phyloP scores from a whole-genome alignment of 768 basidiomycete species.

The Leccinum longicurvipes region DNA sequence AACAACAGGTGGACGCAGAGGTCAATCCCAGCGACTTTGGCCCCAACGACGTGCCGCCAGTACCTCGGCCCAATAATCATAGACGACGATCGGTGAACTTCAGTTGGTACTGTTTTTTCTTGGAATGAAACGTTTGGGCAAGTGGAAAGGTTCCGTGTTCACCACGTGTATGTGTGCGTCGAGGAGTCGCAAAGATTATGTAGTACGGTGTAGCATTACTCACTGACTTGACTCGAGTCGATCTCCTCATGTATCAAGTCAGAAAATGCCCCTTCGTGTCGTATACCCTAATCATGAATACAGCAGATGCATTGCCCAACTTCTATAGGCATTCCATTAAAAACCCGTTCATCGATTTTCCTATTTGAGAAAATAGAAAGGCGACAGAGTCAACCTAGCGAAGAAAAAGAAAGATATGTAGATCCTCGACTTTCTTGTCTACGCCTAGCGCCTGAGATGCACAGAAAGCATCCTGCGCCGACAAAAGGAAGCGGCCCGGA shows the following conservation, averaged over 20 bases:
- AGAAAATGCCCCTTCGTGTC: no score
- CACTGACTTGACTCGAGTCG: no score
- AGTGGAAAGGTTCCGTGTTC: neutral
- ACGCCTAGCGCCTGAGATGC: conserved; percentile 5
- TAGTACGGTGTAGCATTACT: no score
- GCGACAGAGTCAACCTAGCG: neutral
- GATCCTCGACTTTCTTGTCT: conserved; percentile 3
- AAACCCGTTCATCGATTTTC: no score
- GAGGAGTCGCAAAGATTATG: no score
- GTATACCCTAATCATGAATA: no score
- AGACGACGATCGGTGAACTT: conserved; percentile 25
- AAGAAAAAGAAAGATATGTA: conserved; percentile 5
- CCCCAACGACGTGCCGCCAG: conserved; percentile 11
- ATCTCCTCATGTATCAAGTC: no score
- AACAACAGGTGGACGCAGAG: neutral
- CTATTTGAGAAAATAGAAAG: neutral
- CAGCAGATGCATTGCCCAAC: no score
- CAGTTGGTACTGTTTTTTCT: neutral
- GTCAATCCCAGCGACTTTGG: conserved; percentile 10
- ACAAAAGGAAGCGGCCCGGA: conserved; percentile 6
- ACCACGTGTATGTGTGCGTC: neutral
- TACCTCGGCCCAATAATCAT: conserved; percentile 3
- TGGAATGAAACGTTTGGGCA: no score
- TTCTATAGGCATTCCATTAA: no score
- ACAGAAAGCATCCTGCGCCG: conserved; percentile 1